Base-by-base conservation (phyloP, 129 eudicot genomes). In the Flaveria bidentis region DNA sequence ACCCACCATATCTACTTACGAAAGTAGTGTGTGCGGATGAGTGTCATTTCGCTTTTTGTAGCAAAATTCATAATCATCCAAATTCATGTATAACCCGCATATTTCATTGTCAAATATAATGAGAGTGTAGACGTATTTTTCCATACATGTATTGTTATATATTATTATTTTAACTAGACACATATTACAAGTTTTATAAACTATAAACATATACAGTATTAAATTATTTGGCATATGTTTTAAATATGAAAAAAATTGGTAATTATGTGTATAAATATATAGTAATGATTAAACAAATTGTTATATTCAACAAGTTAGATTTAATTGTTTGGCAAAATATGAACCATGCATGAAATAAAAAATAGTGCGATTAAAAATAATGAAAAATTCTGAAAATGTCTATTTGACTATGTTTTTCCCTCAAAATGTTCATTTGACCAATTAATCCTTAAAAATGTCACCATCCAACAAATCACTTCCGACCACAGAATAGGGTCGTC, bases 1-100 rank as follows among this genome's bases (percentile, higher is more conserved):
- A 7, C 69, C 76, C 60, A 77, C 76, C 75, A 44, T 77, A 77
- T 77, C 75, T 58, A 69, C 17, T 68, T 52, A n/a, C 28, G 51
- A 77, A 56, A 68, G 20, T 45, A 25, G 23, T 44, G 46, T 60
- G n/a, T 50, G 69, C 23, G 74, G 81, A 77, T 25, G 69, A 66
- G 26, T 9, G 26, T 18, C 51, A 66, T 66, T 28, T 66, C 71
- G 28, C 51, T 66, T 66, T 66, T 39, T 8, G 26, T 39, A 65
- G 71, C 0, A 16, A 33, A 36, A 33, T 36, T 4, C 49, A 65
- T 66, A n/a, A 63, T 63, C 8, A 71, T n/a, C 75, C 30, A 52
- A 50, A 71, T 52, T 51, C 76, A 71, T 52, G 64, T 6, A 41
- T 39, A 16, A 65, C 70, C 70, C 25, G 23, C 47, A 65, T 36